A percentile compares a stretch with the other conserved stretches of the same genome.
These are phyloP conservation scores for Thraustotheca clavata DNA, from an alignment of 352 stramenopile genomes.

Conservation along the genomic window DNA sequence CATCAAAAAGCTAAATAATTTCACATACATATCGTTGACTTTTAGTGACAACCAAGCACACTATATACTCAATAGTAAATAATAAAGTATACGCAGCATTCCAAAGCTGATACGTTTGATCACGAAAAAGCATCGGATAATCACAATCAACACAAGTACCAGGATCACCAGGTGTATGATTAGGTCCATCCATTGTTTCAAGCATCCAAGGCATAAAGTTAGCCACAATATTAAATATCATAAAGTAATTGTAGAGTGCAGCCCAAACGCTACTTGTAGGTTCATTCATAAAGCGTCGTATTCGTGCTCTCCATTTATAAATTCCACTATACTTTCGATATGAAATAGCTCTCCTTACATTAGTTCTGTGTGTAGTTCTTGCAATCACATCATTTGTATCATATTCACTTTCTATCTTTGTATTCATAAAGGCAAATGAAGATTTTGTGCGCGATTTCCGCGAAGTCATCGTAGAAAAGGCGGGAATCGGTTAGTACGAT, in stretches of 20 bases:
- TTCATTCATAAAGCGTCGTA: slow-evolving; percentile 1
- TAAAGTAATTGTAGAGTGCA: slow-evolving; percentile 12
- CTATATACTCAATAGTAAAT: slow-evolving; percentile 49
- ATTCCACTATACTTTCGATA: not conserved
- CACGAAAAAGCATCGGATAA: slow-evolving; percentile 42
- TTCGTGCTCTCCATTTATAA: not conserved
- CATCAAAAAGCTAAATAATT: slow-evolving; percentile 21
- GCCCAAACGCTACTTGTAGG: not conserved
- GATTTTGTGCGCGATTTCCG: too few species aligned
- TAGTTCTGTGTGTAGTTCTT: too few species aligned
- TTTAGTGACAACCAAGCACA: slow-evolving; percentile 26
- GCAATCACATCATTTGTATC: too few species aligned
- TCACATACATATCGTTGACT: slow-evolving; percentile 28
- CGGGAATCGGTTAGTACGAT: too few species aligned
- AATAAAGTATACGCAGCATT: slow-evolving; percentile 38
- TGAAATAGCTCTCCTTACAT: too few species aligned
- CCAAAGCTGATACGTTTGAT: slow-evolving; percentile 28
- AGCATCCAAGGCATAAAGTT: slow-evolving; percentile 20
- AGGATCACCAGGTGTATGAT: slow-evolving; percentile 40
- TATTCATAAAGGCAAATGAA: too few species aligned
- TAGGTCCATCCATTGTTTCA: slow-evolving; percentile 34
- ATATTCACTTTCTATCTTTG: too few species aligned
- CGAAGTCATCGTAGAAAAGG: too few species aligned
- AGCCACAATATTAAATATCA: slow-evolving; percentile 8
- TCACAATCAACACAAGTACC: slow-evolving; percentile 5